Evolutionary conservation across 495 filamentous ascomycete species (phyloP), one percentile per base, ranked within the genome.

Genomic region (Aspergillus incahuasiensis): DNA sequence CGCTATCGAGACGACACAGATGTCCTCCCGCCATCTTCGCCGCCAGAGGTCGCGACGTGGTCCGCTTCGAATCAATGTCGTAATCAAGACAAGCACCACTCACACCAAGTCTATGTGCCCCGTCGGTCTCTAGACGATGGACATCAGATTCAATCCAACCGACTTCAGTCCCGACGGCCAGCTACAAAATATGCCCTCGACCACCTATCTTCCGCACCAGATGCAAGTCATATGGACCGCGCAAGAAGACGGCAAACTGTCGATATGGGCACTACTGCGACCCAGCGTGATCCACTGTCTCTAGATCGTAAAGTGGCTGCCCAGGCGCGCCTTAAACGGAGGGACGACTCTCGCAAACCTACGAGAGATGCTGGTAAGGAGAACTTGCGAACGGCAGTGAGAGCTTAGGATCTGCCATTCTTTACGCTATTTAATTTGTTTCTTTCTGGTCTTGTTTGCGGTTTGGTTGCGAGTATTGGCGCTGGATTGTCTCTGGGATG

Each of bases 291-390:
- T n/a, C 61, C 67, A 0, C 57, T 90, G 19, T 75, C 85, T 3
- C 71, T 82, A 1, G 84, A 88, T 12, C 77, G 86, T 32, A 68
- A 71, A 25, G 78, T 81, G 15, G 86, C 85, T 6, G 87, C 87
- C 3, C 77, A 80, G 58, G 83, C 82, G 24, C 74, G 87, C 25
- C 68, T 90, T 12, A 79, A 82, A 63, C 74, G 76, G 63, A 82
- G 74, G 58, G 66, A 68, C 13, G 68, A 75, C 43, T 74, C 68
- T 49, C 70, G 65, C 50, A 66, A 63, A 48, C 32, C 21, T 11
- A 35, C 12, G 19, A 66, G 56, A 56, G 58, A 64, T 24, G 54
- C 61, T 30, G 70, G 71, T 35, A 70, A 68, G 55, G 67, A 69
- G 54, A 73, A 71, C 54, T 45, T 66, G n/a, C 56, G 53, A 19